Evolutionary conservation across 345 rosid genomes (phyloP).

Genomic region (Draba incana): DNA sequence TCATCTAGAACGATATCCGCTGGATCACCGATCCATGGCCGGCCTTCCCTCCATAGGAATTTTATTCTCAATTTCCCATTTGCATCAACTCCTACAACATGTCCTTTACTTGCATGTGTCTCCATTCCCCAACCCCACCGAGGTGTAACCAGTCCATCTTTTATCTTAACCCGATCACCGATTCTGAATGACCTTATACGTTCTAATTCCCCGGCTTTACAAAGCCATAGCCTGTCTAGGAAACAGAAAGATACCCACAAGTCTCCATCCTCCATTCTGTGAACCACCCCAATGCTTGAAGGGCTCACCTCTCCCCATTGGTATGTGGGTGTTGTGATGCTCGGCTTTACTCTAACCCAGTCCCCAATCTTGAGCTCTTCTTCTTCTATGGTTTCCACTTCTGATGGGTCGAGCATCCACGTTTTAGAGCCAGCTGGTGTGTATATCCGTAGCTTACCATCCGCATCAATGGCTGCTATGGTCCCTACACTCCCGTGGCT

Average conservation of each 20-base stretch:
- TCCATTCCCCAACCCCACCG: constrained; percentile 99
- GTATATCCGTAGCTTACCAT: constrained; percentile 91
- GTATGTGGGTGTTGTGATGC: constrained; percentile 71
- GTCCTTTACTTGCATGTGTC: constrained; percentile 90
- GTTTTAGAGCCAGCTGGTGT: constrained; percentile 88
- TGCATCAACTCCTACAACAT: constrained; percentile 91
- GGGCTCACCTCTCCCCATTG: constrained; percentile 98
- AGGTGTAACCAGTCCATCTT: constrained; percentile 75
- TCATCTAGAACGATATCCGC: constrained; percentile 84
- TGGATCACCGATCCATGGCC: constrained; percentile 97
- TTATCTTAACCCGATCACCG: constrained; percentile 77
- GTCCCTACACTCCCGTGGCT: constrained; percentile 78
- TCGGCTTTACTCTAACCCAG: constrained; percentile 79
- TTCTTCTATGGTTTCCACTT: constrained; percentile 82
- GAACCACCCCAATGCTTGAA: constrained; percentile 88
- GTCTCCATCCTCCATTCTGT: constrained; percentile 79
- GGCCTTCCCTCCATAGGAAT: constrained; percentile 96
- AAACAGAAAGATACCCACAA: constrained; percentile 88
- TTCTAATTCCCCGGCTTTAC: constrained; percentile 88
- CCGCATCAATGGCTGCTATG: constrained; percentile 86
- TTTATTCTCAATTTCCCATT: constrained; percentile 89
- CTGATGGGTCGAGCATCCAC: constrained; percentile 97
- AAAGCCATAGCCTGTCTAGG: constrained; percentile 88
- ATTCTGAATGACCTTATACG: constrained; percentile 68
- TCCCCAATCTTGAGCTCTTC: constrained; percentile 82